Base-by-base conservation (phyloP, 257 asterid genomes). In the Fraxinus pennsylvanica region DNA sequence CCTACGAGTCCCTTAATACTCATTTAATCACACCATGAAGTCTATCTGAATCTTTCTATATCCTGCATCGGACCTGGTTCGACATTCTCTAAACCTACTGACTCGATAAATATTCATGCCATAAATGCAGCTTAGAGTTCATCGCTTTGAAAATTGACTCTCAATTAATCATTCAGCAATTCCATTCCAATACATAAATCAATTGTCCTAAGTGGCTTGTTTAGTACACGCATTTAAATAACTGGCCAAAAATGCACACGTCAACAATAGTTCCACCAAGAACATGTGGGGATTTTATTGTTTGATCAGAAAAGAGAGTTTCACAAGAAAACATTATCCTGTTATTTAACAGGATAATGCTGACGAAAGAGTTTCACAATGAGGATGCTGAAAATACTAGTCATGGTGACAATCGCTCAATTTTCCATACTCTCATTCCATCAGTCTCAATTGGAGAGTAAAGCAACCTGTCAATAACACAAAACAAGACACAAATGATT, bases 391-490 rank as follows among this genome's bases (percentile, higher is more conserved):
- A 33, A 68, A 63, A 82, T 76, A 76, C 85, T 80, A 83, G 90
- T 84, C 85, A 87, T 41, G 96, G 94, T 75, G 92, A 87, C 83
- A 91, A 52, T 83, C 91, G 87, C 52, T 85, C 90, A 14, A 87
- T 79, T 87, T 83, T 85, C 96, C 93, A 91, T 13, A 43, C 80
- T 81, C 79, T 81, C 71, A 71, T 85, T 72, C 87, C 97, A 47
- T 83, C 85, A 4, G 72, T 54, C 39, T 72, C 86, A 71, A 75
- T 82, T 0, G 82, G 89, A 43, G 71, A 71, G 76, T 90, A 90
- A 21, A 89, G 81, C 76, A 87, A 76, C 91, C 97, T 88, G 86
- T 68, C 39, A 69, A 83, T 4, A 27, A 25, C 33, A 71, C 13
- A 45, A 50, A 25, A 81, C 52, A 38, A 38, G 1, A 68, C 52